Evolutionary conservation across 202 grass and related monocot genomes (phyloP).

Genomic region (Panicum hallii): DNA sequence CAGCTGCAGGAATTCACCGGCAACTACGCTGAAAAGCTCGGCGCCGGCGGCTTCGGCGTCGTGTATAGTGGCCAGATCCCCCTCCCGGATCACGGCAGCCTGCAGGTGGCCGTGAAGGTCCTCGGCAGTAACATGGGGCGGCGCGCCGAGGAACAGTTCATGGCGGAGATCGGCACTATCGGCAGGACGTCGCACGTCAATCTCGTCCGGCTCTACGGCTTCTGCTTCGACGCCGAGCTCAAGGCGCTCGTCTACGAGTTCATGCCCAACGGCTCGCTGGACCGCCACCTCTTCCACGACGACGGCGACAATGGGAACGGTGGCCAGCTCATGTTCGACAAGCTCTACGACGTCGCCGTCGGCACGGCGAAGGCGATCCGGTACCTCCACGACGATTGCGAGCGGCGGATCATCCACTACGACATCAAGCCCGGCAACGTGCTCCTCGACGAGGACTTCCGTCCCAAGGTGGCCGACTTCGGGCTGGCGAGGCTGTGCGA

Average conservation of each 20-base stretch:
- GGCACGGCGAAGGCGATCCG: conserved; percentile 52
- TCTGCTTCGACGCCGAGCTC: conserved; percentile 56
- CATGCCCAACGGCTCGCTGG: conserved; percentile 58
- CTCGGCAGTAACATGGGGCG: conserved; percentile 23
- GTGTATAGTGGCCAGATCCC: conserved; percentile 46
- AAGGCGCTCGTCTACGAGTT: conserved; percentile 61
- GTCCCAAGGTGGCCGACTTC: conserved; percentile 53
- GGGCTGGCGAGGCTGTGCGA: conserved; percentile 48
- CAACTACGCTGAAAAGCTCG: conserved; percentile 37
- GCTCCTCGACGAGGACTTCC: conserved; percentile 42
- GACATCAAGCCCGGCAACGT: conserved; percentile 62
- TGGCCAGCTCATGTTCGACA: not conserved
- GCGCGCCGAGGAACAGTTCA: conserved; percentile 55
- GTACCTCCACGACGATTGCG: conserved; percentile 55
- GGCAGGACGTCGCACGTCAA: conserved; percentile 48
- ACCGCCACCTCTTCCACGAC: conserved; percentile 39
- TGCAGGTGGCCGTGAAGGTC: conserved; percentile 48
- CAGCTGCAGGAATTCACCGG: conserved; percentile 40
- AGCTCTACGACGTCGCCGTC: conserved; percentile 46
- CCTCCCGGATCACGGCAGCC: not conserved
- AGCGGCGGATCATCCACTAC: conserved; percentile 54
- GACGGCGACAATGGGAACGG: too few species aligned
- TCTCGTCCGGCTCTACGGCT: conserved; percentile 54
- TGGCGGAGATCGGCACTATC: conserved; percentile 63
- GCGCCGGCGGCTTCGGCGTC: conserved; percentile 50